Conservation (phyloP, 164 flowering plant species). For the Nelumbo lutea region DNA sequence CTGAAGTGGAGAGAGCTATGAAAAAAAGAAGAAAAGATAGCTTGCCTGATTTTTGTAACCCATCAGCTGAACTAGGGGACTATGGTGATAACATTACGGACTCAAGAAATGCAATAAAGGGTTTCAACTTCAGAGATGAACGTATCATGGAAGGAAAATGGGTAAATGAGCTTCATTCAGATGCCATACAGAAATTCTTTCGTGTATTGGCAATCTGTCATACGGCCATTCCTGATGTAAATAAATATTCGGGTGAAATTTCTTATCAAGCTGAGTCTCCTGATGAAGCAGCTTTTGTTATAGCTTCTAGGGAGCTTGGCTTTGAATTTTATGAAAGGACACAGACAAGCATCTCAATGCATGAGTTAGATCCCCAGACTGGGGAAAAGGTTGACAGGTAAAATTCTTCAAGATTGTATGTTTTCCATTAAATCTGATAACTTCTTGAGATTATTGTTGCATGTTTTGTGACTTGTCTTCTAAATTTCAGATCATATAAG, state of each 20-base stretch:
- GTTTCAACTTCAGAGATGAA: constrained; percentile 80
- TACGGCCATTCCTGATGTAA: constrained; percentile 65
- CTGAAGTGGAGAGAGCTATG: constrained; percentile 74
- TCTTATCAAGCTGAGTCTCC: constrained; percentile 89
- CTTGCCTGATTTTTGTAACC: constrained; percentile 17
- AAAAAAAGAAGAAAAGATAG: constrained; percentile 31
- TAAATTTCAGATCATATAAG: constrained; percentile 48
- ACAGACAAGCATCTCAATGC: constrained; percentile 62
- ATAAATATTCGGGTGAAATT: constrained; percentile 43
- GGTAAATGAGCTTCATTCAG: constrained; percentile 56
- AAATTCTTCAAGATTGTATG: constrained; percentile 5
- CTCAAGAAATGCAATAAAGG: constrained; percentile 40
- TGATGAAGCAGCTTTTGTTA: constrained; percentile 90
- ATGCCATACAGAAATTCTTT: constrained; percentile 63
- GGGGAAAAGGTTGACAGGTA: constrained; percentile 55
- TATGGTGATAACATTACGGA: constrained; percentile 7
- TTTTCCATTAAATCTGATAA: neutral
- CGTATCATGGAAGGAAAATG: constrained; percentile 74
- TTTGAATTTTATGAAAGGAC: constrained; percentile 72
- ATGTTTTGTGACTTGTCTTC: constrained; percentile 11
- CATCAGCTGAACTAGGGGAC: constrained; percentile 15
- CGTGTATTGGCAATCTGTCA: constrained; percentile 77
- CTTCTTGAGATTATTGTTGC: neutral
- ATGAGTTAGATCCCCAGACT: constrained; percentile 45
- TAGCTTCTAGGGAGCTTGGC: constrained; percentile 75